A percentile compares a stretch with the other conserved stretches of the same genome.
These are phyloP conservation scores for Blastocystis sp. DNA, from an alignment of 352 stramenopile species.

Conservation along the genomic window DNA sequence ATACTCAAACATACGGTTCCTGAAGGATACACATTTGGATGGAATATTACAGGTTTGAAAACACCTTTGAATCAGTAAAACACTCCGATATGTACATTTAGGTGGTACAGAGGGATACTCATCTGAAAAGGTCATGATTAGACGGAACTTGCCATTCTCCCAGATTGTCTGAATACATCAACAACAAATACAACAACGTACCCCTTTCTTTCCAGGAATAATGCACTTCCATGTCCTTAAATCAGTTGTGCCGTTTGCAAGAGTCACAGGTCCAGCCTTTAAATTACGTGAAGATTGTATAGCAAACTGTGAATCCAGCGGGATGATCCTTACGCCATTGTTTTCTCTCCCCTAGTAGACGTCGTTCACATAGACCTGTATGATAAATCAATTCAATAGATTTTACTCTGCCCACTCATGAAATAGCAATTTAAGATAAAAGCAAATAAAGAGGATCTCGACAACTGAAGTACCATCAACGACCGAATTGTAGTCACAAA, in stretches of 20 bases:
- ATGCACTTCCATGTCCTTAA: conserved; percentile 67
- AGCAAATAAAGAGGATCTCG: too few relatives aligned
- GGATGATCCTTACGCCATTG: conserved; percentile 68
- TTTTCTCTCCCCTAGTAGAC: conserved; percentile 63
- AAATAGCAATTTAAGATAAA: too few relatives aligned
- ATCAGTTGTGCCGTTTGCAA: conserved; percentile 46
- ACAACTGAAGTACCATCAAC: too few relatives aligned
- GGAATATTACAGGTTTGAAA: conserved; percentile 65
- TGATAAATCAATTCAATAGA: background rate
- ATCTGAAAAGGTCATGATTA: conserved; percentile 34
- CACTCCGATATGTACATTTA: conserved; percentile 4
- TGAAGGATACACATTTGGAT: conserved; percentile 68
- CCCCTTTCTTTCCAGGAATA: conserved; percentile 66
- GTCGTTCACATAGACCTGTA: conserved; percentile 44
- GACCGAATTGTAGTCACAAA: too few relatives aligned
- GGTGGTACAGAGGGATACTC: conserved; percentile 51
- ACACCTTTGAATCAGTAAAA: conserved; percentile 9
- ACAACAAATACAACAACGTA: background rate
- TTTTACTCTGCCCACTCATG: too few relatives aligned
- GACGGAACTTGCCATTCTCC: conserved; percentile 63
- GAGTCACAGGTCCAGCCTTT: conserved; percentile 25
- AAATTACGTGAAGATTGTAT: background rate
- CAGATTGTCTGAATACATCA: conserved; percentile 55
- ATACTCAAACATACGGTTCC: conserved; percentile 67
- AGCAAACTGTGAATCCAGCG: conserved; percentile 29